Evolutionary conservation across 139 green algal genomes (phyloP), one percentile per base, ranked within the genome.

Genomic region (Spirogloea muscicola): DNA sequence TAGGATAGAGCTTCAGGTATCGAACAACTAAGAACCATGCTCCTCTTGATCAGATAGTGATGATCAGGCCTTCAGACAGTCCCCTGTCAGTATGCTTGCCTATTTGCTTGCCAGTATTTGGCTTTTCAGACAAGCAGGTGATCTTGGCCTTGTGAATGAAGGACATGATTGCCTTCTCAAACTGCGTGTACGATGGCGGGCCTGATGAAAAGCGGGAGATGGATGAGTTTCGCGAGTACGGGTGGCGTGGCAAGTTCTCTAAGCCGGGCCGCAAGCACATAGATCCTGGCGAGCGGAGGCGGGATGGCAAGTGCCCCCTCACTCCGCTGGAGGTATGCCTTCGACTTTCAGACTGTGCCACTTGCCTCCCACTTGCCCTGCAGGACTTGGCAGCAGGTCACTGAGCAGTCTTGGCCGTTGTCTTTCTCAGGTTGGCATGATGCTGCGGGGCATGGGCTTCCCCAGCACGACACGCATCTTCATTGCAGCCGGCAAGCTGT

Each of bases 301-400:
- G 13, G 5, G 29, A 25, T 25, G 71, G 71, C 38, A 16, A 42
- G 25, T 79, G 71, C 63, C 71, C 71, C 13, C n/a, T 79, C 27
- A 79, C 71, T 10, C 71, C 71, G 18, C 36, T 68, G 31, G 71
- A 79, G 60, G 39, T 49, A 29, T 62, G 72, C 36, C 62, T 80
- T n/a, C n/a, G n/a, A n/a, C n/a, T n/a, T n/a, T n/a, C n/a, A n/a
- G n/a, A n/a, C n/a, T n/a, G n/a, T n/a, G n/a, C n/a, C n/a, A n/a
- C n/a, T n/a, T n/a, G n/a, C n/a, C n/a, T n/a, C n/a, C n/a, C n/a
- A n/a, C n/a, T n/a, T n/a, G n/a, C n/a, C n/a, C n/a, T n/a, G n/a
- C n/a, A n/a, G n/a, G n/a, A n/a, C n/a, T n/a, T n/a, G n/a, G n/a
- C n/a, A n/a, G n/a, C n/a, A n/a, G n/a, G n/a, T n/a, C n/a, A n/a